Base-by-base conservation (phyloP, 306 rosid genomes). In the Castanea mollissima region DNA sequence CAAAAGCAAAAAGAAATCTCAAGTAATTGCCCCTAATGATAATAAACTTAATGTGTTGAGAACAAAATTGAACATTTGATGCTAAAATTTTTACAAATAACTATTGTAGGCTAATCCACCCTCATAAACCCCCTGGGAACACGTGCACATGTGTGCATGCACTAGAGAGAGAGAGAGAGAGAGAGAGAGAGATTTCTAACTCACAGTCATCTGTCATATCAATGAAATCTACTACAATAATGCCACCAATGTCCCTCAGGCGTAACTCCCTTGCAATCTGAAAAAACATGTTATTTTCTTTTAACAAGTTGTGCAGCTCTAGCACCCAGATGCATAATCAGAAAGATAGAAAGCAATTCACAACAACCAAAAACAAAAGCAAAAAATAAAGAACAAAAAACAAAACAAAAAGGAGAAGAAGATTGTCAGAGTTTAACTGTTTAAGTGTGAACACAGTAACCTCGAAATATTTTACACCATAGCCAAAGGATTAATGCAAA, bases 251-350 rank as follows among this genome's bases (percentile, higher is more conserved):
- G 87, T 95, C 98, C 82, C 99, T 90, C 78, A 95, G 79, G 77
- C 98, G 92, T 55, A 95, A 89, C 90, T 95, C 99, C 87, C 96
- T 86, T 34, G 98, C 97, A 84, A 95, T 95, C 99, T 93, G 94
- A 67, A 87, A 49, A 82, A 72, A 87, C 71, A 78, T 55, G 58
- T 32, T 70, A 80, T 59, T 72, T 82, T 62, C 63, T 59, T 78
- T 85, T 77, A 85, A 78, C 76, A 83, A 74, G 35, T 54, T 62
- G 73, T 9, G 60, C 31, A 34, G 18, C 5, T 55, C 25, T 41
- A 41, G 46, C 8, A 41, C 46, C 46, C n/a, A 74, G 12, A 69
- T 68, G 77, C 63, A 62, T 56, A 83, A 75, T 31, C 23, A 51
- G 67, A 65, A 23, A 52, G 60, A 65, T 74, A 38, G 73, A 78